Conservation (phyloP, 148 eudicot genomes). For the Rhododendron simsii region DNA sequence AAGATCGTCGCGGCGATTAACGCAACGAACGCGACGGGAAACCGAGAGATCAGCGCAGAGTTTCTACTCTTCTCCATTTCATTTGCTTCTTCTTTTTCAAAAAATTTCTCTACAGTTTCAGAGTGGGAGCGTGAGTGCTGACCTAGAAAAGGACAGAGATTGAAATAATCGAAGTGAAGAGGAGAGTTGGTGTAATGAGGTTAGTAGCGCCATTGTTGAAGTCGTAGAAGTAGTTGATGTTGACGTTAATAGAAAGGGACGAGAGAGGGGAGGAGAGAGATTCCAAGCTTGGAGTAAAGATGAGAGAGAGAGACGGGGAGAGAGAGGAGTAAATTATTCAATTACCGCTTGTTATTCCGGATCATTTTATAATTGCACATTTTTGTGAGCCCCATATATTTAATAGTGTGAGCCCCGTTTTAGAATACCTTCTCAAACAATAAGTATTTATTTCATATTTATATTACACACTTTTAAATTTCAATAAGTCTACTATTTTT, state of each 20-base stretch:
- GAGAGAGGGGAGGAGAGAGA: constrained; percentile 16
- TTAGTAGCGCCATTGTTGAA: constrained; percentile 26
- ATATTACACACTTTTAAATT: too few relatives aligned
- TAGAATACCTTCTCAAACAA: too few relatives aligned
- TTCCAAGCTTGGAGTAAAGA: constrained; percentile 31
- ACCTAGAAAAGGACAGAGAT: constrained; percentile 1
- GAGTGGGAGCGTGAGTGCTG: neutral
- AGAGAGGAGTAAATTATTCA: too few relatives aligned
- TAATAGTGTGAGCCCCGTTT: too few relatives aligned
- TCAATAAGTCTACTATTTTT: too few relatives aligned
- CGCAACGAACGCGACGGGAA: constrained; percentile 8
- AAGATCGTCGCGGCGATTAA: constrained; percentile 29
- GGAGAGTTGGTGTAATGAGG: constrained; percentile 7
- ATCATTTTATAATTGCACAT: too few relatives aligned
- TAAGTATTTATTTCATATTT: too few relatives aligned
- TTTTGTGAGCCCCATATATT: too few relatives aligned
- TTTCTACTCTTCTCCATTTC: constrained; percentile 13
- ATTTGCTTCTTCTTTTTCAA: neutral
- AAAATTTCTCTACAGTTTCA: neutral
- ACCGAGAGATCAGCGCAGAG: neutral
- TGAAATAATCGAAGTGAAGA: neutral
- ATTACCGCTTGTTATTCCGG: accelerated
- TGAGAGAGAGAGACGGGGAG: constrained; percentile 18
- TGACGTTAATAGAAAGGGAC: constrained; percentile 23
- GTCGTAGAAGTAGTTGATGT: neutral